A percentile compares a stretch with the other conserved stretches of the same genome.
phyloP scores from a whole-genome alignment of 73 alveolate species.

The Paramecium tetraurelia region DNA sequence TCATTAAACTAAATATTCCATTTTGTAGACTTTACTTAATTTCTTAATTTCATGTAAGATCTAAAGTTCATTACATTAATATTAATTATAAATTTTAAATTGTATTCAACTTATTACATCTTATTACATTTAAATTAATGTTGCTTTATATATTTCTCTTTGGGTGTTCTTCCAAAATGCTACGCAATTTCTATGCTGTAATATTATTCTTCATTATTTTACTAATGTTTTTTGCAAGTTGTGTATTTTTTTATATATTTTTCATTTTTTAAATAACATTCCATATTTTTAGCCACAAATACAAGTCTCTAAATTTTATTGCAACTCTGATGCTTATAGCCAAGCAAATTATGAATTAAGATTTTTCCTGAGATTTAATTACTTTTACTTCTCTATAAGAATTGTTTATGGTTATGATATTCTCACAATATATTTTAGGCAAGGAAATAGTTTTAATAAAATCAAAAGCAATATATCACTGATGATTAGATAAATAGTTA shows the following conservation, averaged over 20 bases:
- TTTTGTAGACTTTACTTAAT: neutral
- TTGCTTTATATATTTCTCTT: neutral
- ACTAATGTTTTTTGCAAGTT: neutral
- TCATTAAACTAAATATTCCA: neutral
- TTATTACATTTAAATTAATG: neutral
- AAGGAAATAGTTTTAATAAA: neutral
- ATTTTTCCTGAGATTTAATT: too few species aligned
- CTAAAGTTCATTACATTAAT: neutral
- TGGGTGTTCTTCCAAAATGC: neutral
- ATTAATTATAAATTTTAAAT: too few species aligned
- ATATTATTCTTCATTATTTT: neutral
- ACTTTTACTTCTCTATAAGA: too few species aligned
- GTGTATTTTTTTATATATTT: neutral
- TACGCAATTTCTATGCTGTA: neutral
- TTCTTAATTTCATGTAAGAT: neutral
- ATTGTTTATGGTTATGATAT: neutral
- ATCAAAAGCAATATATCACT: neutral
- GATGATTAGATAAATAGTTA: neutral
- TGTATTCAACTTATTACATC: neutral
- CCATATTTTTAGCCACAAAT: too few species aligned
- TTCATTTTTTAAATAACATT: too few species aligned
- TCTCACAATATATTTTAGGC: too few species aligned
- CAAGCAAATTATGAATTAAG: too few species aligned
- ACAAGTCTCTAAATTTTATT: too few species aligned
- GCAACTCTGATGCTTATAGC: too few species aligned